Base-by-base conservation (phyloP, 768 basidiomycete genomes). In the Xanthoconium purpureum region DNA sequence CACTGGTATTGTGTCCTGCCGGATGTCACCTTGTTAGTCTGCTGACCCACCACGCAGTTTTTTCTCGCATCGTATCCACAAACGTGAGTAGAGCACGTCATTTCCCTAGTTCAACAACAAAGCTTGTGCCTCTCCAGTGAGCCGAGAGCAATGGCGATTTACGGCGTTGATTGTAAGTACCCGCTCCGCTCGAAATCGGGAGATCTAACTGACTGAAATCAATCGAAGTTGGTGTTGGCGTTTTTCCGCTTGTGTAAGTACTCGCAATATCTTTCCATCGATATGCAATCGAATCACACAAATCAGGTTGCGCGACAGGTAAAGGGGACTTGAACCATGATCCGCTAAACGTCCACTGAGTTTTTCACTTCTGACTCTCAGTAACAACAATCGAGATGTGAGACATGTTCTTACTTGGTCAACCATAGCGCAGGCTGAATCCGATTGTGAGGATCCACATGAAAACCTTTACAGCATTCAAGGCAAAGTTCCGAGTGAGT, bases 1-100 rank as follows among this genome's bases (percentile, higher is more conserved):
- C 80, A 82, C 55, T 78, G 80, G 79, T 81, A 46, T 15, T 12
- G 56, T 32, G 14, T 44, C 38, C 24, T 10, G 24, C 1, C 13
- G 5, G 7, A 37, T 6, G 24, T 17, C 1, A 1, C 5, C n/a
- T 4, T 15, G 30, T 29, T 42, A 3, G 38, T 32, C 36, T 20
- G n/a, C n/a, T 50, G 36, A 60, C 30, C 36, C 5, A 1, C 1
- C 28, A 3, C 33, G 11, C 15, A 60, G 59, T 32, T 60, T 60
- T 28, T 60, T 60, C 38, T 30, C 58, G 3, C 59, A 40, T 40
- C 58, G 59, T 36, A 60, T 60, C 15, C 58, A 60, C 47, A 60
- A 60, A 55, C 30, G 59, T 54, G 33, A 60, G 58, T 37, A 36
- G 24, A 24, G 2, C 11, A 33, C 20, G 5, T n/a, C 1, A 17